These are phyloP conservation scores for Pythium myriotylum DNA, from an alignment of 352 stramenopile genomes.

Conservation along the genomic window DNA sequence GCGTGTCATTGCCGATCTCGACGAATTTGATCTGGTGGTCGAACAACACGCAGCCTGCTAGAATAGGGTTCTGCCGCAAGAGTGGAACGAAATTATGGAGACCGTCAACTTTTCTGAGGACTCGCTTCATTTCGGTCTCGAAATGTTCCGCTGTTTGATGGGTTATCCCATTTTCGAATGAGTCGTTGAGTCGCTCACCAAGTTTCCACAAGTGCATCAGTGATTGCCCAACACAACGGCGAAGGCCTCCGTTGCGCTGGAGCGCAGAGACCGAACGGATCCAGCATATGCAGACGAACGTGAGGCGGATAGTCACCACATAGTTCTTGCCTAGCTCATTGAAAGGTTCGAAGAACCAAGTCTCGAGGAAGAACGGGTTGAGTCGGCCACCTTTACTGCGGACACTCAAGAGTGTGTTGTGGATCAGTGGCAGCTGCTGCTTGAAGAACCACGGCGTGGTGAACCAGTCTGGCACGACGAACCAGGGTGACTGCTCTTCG, in stretches of 20 bases:
- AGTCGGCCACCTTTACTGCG: neutral
- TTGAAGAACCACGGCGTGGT: no score
- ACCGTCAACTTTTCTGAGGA: no score
- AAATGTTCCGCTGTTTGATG: neutral
- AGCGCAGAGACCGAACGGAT: slow-evolving; percentile 34
- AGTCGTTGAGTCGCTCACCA: slow-evolving; percentile 21
- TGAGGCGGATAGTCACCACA: slow-evolving; percentile 26
- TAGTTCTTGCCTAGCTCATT: slow-evolving; percentile 22
- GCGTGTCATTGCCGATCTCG: slow-evolving; percentile 25
- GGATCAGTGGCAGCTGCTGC: neutral
- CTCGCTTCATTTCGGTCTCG: no score
- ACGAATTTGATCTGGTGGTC: slow-evolving; percentile 33
- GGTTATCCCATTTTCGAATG: slow-evolving; percentile 16
- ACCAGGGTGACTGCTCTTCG: neutral
- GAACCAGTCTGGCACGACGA: no score
- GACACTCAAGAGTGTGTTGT: neutral
- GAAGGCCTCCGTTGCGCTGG: slow-evolving; percentile 25
- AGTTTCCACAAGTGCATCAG: slow-evolving; percentile 30
- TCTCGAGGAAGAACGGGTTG: slow-evolving; percentile 23
- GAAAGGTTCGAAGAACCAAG: slow-evolving; percentile 25
- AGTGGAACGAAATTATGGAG: slow-evolving; percentile 7
- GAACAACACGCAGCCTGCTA: slow-evolving; percentile 35
- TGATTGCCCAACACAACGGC: slow-evolving; percentile 27
- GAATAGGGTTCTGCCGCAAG: slow-evolving; percentile 31
- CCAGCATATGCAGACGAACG: slow-evolving; percentile 37